Conservation (phyloP, 1,139 yeast species). For the Suhomyces terraborum region DNA sequence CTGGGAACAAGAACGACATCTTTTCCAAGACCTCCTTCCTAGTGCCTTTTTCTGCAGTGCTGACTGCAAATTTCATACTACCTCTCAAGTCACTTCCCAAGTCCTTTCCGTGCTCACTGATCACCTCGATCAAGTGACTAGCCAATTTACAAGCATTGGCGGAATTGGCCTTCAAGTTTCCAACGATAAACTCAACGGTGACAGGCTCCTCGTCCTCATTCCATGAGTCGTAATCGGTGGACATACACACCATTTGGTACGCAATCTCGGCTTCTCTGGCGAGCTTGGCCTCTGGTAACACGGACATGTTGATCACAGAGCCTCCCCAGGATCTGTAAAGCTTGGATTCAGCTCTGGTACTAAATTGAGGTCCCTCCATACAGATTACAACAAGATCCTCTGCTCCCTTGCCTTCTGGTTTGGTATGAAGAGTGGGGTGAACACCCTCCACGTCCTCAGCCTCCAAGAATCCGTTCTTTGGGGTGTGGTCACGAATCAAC, state of each 20-base stretch:
- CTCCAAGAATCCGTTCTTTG: slow-evolving; percentile 54
- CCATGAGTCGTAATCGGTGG: slow-evolving; percentile 99
- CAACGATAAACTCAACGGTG: slow-evolving; percentile 93
- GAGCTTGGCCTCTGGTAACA: slow-evolving; percentile 90
- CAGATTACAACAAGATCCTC: slow-evolving; percentile 85
- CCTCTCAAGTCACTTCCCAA: slow-evolving; percentile 75
- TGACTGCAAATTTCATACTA: slow-evolving; percentile 76
- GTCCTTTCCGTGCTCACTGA: slow-evolving; percentile 57
- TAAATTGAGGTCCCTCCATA: slow-evolving; percentile 99
- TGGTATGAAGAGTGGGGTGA: slow-evolving; percentile 59
- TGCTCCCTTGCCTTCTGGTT: slow-evolving; percentile 45
- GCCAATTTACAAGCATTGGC: slow-evolving; percentile 83
- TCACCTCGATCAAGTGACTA: slow-evolving; percentile 61
- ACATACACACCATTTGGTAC: slow-evolving; percentile 98
- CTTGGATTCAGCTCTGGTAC: slow-evolving; percentile 95
- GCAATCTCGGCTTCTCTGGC: slow-evolving; percentile 97
- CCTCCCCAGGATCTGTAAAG: slow-evolving; percentile 92
- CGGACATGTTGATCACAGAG: slow-evolving; percentile 93
- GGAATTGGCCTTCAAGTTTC: slow-evolving; percentile 84
- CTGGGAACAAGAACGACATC: slow-evolving; percentile 89
- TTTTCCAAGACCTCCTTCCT: slow-evolving; percentile 72
- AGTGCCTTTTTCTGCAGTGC: slow-evolving; percentile 77
- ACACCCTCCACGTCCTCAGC: slow-evolving; percentile 37
- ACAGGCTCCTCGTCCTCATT: slow-evolving; percentile 93
- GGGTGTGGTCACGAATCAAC: slow-evolving; percentile 59